Percentiles rank a stretch among this genome's conserved stretches.
phyloP scores from a whole-genome alignment of 768 basidiomycete species.

The Leccinum barrowsii region DNA sequence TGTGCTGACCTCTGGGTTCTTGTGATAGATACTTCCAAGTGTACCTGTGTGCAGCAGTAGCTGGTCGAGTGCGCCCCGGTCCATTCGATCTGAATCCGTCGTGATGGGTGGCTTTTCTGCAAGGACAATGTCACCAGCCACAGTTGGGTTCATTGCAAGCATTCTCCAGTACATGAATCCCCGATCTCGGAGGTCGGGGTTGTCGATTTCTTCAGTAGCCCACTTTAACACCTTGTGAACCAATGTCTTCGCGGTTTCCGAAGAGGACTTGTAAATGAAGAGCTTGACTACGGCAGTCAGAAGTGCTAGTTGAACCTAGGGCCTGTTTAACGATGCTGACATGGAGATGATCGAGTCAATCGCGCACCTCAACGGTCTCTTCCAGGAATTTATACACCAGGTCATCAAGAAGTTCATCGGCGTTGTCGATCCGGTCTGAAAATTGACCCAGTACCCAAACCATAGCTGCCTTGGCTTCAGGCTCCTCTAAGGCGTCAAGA shows the following conservation, averaged over 20 bases:
- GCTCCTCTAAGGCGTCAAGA: constrained; percentile 88
- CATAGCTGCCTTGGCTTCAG: constrained; percentile 96
- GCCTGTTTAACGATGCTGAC: background rate
- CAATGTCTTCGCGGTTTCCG: constrained; percentile 81
- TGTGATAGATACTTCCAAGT: constrained; percentile 94
- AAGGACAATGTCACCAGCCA: constrained; percentile 86
- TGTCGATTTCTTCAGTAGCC: constrained; percentile 97
- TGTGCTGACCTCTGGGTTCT: constrained; percentile 80
- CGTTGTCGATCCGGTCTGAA: constrained; percentile 92
- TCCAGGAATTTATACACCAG: constrained; percentile 85
- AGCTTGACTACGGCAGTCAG: constrained; percentile 94
- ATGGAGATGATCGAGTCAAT: background rate
- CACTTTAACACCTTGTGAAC: constrained; percentile 95
- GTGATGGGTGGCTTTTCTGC: constrained; percentile 94
- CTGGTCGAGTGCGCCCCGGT: constrained; percentile 93
- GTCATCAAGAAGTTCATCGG: constrained; percentile 93
- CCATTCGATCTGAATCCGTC: constrained; percentile 98
- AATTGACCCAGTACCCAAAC: constrained; percentile 98
- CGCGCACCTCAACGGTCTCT: constrained; percentile 84
- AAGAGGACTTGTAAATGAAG: constrained; percentile 85
- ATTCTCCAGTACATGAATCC: constrained; percentile 99
- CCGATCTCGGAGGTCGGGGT: constrained; percentile 94
- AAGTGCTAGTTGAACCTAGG: constrained; percentile 90
- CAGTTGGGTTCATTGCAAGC: constrained; percentile 86
- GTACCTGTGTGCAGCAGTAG: constrained; percentile 91